phyloP scores from a whole-genome alignment of 129 eudicot genomes.

The Oenanthe sinensis region DNA sequence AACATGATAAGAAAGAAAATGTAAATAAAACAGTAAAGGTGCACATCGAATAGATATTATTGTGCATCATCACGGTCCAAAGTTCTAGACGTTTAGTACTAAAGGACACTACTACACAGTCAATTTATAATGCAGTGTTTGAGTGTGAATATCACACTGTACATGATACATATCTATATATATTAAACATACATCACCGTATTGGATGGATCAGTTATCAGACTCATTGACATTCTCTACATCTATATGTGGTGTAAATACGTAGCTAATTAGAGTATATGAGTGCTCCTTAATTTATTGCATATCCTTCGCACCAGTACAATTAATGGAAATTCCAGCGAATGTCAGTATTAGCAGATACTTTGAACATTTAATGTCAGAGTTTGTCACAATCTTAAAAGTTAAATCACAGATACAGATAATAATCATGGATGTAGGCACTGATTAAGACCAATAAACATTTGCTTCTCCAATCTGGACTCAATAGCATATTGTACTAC shows the following conservation, averaged over 20 bases:
- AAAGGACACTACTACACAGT: neutral
- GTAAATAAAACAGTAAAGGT: neutral
- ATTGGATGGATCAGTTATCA: neutral
- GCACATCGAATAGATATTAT: neutral
- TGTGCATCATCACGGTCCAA: neutral
- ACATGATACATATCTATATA: neutral
- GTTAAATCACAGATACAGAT: neutral
- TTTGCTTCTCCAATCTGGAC: neutral
- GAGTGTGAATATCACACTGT: neutral
- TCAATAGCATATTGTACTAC: neutral
- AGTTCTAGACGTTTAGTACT: neutral
- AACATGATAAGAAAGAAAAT: neutral
- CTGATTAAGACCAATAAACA: neutral
- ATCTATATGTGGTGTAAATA: neutral
- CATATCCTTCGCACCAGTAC: neutral
- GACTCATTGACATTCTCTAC: neutral
- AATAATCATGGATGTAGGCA: neutral
- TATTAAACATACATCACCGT: neutral
- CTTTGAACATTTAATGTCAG: neutral
- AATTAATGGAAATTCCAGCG: neutral
- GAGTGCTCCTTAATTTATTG: neutral
- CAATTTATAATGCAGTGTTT: neutral
- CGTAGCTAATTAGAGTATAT: neutral
- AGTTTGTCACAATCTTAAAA: neutral
- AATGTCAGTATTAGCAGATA: neutral